phyloP scores from a whole-genome alignment of 2,329 filamentous ascomycete genomes.

The Clonostachys rhizophaga region DNA sequence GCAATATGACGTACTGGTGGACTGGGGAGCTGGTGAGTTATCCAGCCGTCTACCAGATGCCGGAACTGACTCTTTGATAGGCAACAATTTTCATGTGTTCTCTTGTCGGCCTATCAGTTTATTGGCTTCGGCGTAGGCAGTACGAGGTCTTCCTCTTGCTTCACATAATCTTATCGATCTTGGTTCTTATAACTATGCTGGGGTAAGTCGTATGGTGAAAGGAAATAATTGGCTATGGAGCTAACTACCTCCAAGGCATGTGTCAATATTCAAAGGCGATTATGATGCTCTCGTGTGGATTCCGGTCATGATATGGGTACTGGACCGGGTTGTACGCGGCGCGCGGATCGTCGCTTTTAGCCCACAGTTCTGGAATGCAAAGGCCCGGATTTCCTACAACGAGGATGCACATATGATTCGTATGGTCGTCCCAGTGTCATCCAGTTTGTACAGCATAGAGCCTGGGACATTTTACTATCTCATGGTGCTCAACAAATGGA shows the following conservation, averaged over 20 bases:
- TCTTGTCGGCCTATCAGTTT: constrained; percentile 39
- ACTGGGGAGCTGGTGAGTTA: constrained; percentile 37
- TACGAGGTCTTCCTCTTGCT: constrained; percentile 46
- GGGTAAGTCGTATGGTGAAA: constrained; percentile 27
- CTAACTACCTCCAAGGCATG: constrained; percentile 39
- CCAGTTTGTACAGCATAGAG: constrained; percentile 21
- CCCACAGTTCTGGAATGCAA: constrained; percentile 24
- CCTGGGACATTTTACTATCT: constrained; percentile 41
- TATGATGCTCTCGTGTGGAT: constrained; percentile 46
- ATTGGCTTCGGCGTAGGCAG: constrained; percentile 41
- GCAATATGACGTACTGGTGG: constrained; percentile 41
- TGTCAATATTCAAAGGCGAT: constrained; percentile 42
- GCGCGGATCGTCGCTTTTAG: constrained; percentile 34
- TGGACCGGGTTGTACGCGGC: constrained; percentile 40
- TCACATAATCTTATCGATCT: constrained; percentile 45
- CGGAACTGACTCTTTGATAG: constrained; percentile 7
- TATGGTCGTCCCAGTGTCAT: constrained; percentile 5
- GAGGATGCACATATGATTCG: constrained; percentile 3
- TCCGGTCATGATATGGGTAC: constrained; percentile 39
- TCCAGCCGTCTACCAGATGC: not conserved
- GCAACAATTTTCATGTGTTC: constrained; percentile 39
- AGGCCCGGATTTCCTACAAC: constrained; percentile 25
- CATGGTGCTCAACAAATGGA: constrained; percentile 29
- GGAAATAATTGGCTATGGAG: constrained; percentile 13
- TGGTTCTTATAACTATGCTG: constrained; percentile 44